Conservation (phyloP, 352 stramenopile genomes). For the Plasmopara viticola region DNA sequence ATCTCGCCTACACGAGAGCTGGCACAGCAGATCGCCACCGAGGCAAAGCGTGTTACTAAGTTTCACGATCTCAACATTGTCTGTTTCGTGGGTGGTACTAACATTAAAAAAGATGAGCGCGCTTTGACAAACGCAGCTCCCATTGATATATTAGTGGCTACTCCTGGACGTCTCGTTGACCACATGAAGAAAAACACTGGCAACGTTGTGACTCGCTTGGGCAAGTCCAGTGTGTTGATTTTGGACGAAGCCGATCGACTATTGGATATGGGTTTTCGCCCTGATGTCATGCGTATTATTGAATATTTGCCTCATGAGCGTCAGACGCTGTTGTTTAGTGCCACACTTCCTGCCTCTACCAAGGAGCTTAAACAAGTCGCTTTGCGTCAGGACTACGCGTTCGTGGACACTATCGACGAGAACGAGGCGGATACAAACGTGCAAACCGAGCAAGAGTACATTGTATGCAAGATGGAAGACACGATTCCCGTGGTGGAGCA, state of each 20-base stretch:
- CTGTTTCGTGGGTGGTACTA: constrained; percentile 84
- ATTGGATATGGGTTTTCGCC: constrained; percentile 95
- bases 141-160: constrained; percentile 93
- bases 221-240: constrained; percentile 50
- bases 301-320: constrained; percentile 43
- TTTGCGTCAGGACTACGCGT: constrained; percentile 77
- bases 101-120: constrained; percentile 67
- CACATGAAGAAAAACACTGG: constrained; percentile 91
- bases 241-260: constrained; percentile 96
- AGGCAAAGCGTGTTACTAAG: constrained; percentile 79
- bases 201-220: constrained; percentile 61
- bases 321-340: constrained; percentile 95
- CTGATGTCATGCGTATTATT: constrained; percentile 89
- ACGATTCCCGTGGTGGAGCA: constrained; percentile 66
- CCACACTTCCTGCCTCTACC: constrained; percentile 87
- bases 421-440: constrained; percentile 87
- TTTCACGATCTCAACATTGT: constrained; percentile 69
- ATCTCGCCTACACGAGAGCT: constrained; percentile 95
- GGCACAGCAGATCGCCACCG: constrained; percentile 91
- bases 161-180: constrained; percentile 93
- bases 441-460: constrained; percentile 78
- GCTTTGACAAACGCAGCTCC: constrained; percentile 28
- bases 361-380: constrained; percentile 83
- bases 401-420: constrained; percentile 90
- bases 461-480: constrained; percentile 63